Evolutionary conservation across 352 stramenopile genomes (phyloP), one percentile per base, ranked within the genome.

Genomic region (Phytophthora ramorum): DNA sequence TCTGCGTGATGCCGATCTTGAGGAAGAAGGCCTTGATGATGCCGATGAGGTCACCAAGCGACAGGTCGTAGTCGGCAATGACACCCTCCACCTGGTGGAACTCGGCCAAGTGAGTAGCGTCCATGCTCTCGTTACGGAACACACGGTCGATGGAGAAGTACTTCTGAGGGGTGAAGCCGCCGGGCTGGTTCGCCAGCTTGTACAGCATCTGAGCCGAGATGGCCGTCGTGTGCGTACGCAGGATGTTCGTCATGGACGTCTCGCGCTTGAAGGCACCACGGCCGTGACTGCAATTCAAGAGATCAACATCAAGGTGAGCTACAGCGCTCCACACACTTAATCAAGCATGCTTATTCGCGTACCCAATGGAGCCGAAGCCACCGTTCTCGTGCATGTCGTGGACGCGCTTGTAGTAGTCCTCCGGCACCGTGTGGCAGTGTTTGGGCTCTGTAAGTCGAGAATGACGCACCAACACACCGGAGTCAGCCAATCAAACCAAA

Each of bases 41-140:
- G 56, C 98, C 97, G 70, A 99, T 99, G 60, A 99, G 88, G 75
- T 99, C 97, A 58, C 97, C 98, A 10, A 99, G 85, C 53, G 87
- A 98, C 34, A 99, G 80, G 78, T 99, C 95, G 73, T 99, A 99
- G 90, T 99, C 98, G 7, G 97, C 97, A 14, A 99, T 93, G 48
- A 99, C 88, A 37, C 97, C 97, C 72, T 99, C 97, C n/a, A 99
- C 96, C 87, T 99, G 98, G 84, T 99, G 98, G 83, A 99, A 99
- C 85, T 99, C 98, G 56, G 97, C 98, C 70, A 99, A 89, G 79
- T 99, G 98, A 37, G 98, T 99, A 37, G 97, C 97, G 81, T 99
- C 98, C 96, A 99, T 99, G 57, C 88, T 99, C 81, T 99, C 98
- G 82, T 99, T 99, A 67, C 98, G 92, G 85, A 99, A 99, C 26